A percentile compares a stretch with the other conserved stretches of the same genome.
Conservation (phyloP, 495 filamentous ascomycete species). For the Aspergillus homomorphus region DNA sequence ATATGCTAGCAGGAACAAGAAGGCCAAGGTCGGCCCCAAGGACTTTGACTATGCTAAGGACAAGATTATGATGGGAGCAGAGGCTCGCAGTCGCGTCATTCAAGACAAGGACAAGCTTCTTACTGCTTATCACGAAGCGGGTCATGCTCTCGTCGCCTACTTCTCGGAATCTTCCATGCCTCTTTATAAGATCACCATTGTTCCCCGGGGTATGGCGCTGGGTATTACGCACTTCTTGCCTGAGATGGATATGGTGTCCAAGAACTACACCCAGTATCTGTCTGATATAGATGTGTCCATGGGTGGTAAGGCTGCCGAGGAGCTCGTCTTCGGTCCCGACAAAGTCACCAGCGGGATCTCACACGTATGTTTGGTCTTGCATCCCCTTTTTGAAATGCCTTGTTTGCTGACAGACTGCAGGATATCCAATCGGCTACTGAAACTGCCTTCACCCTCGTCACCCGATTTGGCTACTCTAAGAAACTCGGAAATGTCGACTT, state of each 20-base stretch:
- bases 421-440: constrained; percentile 79
- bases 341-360: constrained; percentile 82
- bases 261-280: constrained; percentile 63
- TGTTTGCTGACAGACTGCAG: constrained; percentile 41
- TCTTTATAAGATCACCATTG: constrained; percentile 94
- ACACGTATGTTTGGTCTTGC: constrained; percentile 50
- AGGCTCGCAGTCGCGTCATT: constrained; percentile 82
- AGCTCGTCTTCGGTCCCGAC: constrained; percentile 83
- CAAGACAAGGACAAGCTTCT: constrained; percentile 79
- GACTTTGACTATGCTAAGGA: constrained; percentile 98
- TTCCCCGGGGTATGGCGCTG: constrained; percentile 80
- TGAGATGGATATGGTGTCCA: constrained; percentile 85
- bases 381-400: background rate
- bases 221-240: constrained; percentile 82
- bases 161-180: constrained; percentile 69
- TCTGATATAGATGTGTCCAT: constrained; percentile 77
- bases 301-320: constrained; percentile 93
- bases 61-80: constrained; percentile 96
- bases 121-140: constrained; percentile 97
- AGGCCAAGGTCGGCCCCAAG: constrained; percentile 63
- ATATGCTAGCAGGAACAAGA: constrained; percentile 78
- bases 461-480: constrained; percentile 81
- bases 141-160: constrained; percentile 85
- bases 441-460: constrained; percentile 81
- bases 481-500: constrained; percentile 88